Evolutionary conservation across 192 early-diverging fungal genomes (phyloP).

Genomic region (Oehlia diaphana): DNA sequence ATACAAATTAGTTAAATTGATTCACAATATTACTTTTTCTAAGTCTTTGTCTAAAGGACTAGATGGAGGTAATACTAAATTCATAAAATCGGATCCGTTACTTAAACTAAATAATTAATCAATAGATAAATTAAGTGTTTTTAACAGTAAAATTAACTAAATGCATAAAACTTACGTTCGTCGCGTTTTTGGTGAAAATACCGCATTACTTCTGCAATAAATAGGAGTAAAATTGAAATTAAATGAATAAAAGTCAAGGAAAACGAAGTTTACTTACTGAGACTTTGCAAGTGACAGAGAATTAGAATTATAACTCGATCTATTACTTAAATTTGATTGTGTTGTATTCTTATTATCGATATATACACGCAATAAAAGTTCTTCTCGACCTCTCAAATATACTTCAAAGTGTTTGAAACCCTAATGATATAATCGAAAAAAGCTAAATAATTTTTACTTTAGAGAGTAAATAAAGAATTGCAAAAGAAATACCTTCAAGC

Average conservation of each 20-base stretch:
- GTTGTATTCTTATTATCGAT: slow-evolving; percentile 41
- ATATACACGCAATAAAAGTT: slow-evolving; percentile 63
- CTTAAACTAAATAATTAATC: slow-evolving; percentile 1
- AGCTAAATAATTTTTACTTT: background rate
- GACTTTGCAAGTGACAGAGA: slow-evolving; percentile 50
- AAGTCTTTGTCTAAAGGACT: slow-evolving; percentile 43
- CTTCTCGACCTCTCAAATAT: slow-evolving; percentile 68
- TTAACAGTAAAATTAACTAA: background rate
- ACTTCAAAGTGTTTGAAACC: slow-evolving; percentile 69
- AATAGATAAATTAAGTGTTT: background rate
- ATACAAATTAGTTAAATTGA: background rate
- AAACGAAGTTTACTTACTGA: slow-evolving; percentile 38
- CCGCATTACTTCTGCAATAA: slow-evolving; percentile 28
- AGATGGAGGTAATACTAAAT: slow-evolving; percentile 28
- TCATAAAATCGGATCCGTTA: background rate
- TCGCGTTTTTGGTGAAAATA: slow-evolving; percentile 30
- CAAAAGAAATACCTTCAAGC: slow-evolving; percentile 47
- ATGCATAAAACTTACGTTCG: slow-evolving; percentile 8
- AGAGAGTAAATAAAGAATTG: background rate
- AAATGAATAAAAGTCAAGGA: slow-evolving; percentile 32
- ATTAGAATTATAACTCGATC: slow-evolving; percentile 37
- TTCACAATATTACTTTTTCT: slow-evolving; percentile 26
- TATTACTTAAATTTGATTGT: slow-evolving; percentile 19
- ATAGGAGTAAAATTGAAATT: slow-evolving; percentile 34
- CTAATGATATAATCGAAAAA: slow-evolving; percentile 32